Base-by-base conservation (phyloP, 2,329 filamentous ascomycete genomes). In the Sporothrix brunneoviolacea region DNA sequence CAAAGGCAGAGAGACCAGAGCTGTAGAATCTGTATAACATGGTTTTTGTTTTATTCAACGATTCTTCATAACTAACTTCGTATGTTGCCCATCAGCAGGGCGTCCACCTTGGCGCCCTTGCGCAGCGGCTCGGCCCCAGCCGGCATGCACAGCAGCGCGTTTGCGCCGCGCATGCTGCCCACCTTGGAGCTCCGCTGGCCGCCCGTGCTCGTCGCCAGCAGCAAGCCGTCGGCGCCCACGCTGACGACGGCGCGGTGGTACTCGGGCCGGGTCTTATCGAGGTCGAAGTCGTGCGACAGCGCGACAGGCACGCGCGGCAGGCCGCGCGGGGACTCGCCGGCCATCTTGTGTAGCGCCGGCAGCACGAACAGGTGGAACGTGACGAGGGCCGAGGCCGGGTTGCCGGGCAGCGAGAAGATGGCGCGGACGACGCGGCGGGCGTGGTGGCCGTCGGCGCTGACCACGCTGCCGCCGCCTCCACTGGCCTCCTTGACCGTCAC, bases 361-460 rank as follows among this genome's bases (percentile, higher is more conserved):
- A 98, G 74, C 8, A 97, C 90, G 66, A 98, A 97, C 2, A 98
- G 79, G 62, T 97, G 88, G 61, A 95, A 89, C 0, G 91, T 95
- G 9, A 97, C 93, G 2, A 96, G 76, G 0, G 93, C 91, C 3
- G 87, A 93, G 2, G 91, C 93, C 0, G 93, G 93, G 64, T 98
- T 98, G 0, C 93, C 93, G 0, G 93, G 93, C 0, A 98, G 75
- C 0, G 88, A 88, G 69, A 98, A 98, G 57, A 98, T 80, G 52
- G 84, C 76, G 62, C 87, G 90, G 2, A 70, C 71, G 21, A 80
- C 67, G 40, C 82, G 76, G 15, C 19, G 21, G 12, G 32, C 13
- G 35, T 28, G 19, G 48, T 32, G 32, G 37, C 12, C 21, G 24
- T 5, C 33, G 2, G 4, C 30, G n/a, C 30, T 35, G 9, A 10